A percentile compares a stretch with the other conserved stretches of the same genome.
Conservation (phyloP, 1,284 basidiomycete genomes). For the Hypsizygus ulmarius region DNA sequence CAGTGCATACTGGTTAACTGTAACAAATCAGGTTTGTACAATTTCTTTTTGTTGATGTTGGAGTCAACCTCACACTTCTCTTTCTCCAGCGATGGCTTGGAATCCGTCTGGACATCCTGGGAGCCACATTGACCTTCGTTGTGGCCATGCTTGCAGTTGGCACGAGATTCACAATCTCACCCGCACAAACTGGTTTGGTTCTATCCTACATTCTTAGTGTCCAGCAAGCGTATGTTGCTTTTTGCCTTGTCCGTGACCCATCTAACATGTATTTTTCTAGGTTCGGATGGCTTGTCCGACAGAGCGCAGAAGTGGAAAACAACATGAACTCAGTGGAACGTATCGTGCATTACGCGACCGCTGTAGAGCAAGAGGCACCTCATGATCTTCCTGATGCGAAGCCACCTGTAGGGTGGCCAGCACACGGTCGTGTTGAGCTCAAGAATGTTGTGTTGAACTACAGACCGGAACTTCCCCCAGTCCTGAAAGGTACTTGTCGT, state of each 20-base stretch:
- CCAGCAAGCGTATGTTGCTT: constrained; percentile 52
- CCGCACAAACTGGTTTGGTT: constrained; percentile 74
- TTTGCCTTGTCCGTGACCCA: constrained; percentile 7
- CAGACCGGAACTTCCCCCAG: constrained; percentile 66
- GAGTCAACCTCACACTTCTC: constrained; percentile 5
- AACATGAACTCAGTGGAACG: constrained; percentile 92
- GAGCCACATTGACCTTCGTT: constrained; percentile 72
- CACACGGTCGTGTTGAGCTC: constrained; percentile 57
- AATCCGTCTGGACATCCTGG: constrained; percentile 84
- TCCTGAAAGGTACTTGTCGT: constrained; percentile 50
- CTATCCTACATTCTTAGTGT: constrained; percentile 77
- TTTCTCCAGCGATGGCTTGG: constrained; percentile 77
- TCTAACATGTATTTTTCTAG: constrained; percentile 26
- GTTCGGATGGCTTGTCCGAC: constrained; percentile 84
- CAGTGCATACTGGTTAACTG: constrained; percentile 84
- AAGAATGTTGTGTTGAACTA: constrained; percentile 67
- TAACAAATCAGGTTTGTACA: constrained; percentile 68
- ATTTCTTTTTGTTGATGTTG: constrained; percentile 10
- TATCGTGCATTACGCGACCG: constrained; percentile 73
- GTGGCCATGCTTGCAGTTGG: constrained; percentile 81
- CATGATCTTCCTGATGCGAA: constrained; percentile 60
- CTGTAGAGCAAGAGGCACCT: constrained; percentile 78
- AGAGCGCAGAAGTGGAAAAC: constrained; percentile 85
- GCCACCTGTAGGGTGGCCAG: constrained; percentile 68
- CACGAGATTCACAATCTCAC: constrained; percentile 71